These are phyloP conservation scores for Verbena officinalis DNA, from an alignment of 257 asterid genomes.

Conservation along the genomic window DNA sequence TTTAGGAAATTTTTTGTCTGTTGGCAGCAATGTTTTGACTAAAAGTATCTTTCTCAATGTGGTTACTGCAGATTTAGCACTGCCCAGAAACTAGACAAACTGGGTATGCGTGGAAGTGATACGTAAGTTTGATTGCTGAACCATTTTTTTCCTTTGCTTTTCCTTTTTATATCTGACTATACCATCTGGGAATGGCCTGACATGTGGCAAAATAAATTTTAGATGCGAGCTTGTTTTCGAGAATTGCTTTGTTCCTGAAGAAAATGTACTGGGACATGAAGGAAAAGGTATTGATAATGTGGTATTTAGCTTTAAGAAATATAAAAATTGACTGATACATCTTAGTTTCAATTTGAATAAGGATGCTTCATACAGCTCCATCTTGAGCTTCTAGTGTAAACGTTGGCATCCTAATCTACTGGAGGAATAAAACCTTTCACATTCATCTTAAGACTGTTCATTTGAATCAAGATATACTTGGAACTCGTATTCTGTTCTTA, in stretches of 20 bases:
- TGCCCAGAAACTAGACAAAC: conserved; percentile 97
- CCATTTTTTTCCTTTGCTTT: background rate
- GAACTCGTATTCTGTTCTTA: too few species aligned
- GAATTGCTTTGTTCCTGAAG: conserved; percentile 88
- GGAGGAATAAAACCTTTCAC: background rate
- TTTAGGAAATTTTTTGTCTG: background rate
- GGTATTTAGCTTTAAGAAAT: background rate
- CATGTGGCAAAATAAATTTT: conserved; percentile 35
- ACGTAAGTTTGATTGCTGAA: conserved; percentile 61
- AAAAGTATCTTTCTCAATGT: conserved; percentile 18
- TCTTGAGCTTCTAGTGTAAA: background rate
- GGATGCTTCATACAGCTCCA: background rate
- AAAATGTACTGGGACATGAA: conserved; percentile 89
- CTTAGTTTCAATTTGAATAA: background rate
- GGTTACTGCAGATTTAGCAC: conserved; percentile 83
- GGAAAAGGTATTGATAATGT: conserved; percentile 72
- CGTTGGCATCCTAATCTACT: background rate
- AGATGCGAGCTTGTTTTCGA: conserved; percentile 99
- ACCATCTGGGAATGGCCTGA: conserved; percentile 25
- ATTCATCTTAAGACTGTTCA: background rate
- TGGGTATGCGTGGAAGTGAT: conserved; percentile 99
- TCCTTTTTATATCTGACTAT: conserved; percentile 13
- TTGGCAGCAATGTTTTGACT: conserved; percentile 24
- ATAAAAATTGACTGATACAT: background rate
- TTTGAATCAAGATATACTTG: background rate